Evolutionary conservation across 1,139 yeast genomes (phyloP), one percentile per base, ranked within the genome.

Genomic region (Geotrichum klebahnii): DNA sequence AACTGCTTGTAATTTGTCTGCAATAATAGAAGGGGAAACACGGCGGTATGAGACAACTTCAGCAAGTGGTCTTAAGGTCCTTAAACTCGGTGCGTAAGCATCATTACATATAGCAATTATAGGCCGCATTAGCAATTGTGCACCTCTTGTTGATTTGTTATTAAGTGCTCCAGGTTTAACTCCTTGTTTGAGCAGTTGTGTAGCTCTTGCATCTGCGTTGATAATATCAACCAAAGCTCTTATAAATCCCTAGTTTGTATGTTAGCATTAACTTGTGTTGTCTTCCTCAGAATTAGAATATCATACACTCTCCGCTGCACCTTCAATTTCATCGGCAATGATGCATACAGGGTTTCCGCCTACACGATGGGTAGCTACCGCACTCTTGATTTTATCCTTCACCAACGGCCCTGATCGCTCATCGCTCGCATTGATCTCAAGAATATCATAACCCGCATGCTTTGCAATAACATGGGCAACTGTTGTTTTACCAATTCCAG

Each of bases 401-500:
- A 83, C 80, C 3, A 69, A 65, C 3, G 71, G 69, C 0, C 84
- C 87, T 0, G 82, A 74, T 54, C 89, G 71, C 58, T 82, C 90
- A 65, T 92, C 96, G 59, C 95, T 82, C 0, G 98, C 97, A 67
- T 92, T 92, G 57, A 90, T 76, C 62, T 92, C 98, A 59, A 85
- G 77, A 0, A 86, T 78, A 44, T 81, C 79, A 64, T 84, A 92
- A 0, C 96, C 95, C 43, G 86, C 78, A 57, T 87, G 96, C 46
- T 75, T 76, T 3, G 96, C 95, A 34, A 89, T 76, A 1, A 88
- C 77, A 64, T 90, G 96, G 0, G 94, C 89, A 2, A 89, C 82
- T 0, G 95, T 80, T 0, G 98, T 92, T 65, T 92, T 92, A 5
- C 98, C 98, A n/a, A 86, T 76, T 1, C 98, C 98, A 0, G 96